Evolutionary conservation across 2,329 filamentous ascomycete genomes (phyloP), one percentile per base, ranked within the genome.

Genomic region (Colletotrichum ledebouriae): DNA sequence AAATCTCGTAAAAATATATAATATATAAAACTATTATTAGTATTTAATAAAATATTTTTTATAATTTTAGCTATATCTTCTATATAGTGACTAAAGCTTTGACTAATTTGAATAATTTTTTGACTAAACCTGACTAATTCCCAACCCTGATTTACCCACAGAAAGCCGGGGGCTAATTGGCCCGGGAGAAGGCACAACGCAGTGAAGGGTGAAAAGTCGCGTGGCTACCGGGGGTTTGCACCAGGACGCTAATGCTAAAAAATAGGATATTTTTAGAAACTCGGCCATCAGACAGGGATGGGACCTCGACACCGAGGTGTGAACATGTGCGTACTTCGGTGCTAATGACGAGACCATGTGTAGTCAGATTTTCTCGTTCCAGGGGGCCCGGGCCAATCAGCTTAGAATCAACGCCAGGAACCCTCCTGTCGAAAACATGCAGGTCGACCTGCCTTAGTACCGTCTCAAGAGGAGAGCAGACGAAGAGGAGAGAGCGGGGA

Each of bases 211-310:
- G 12, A n/a, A 15, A 61, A 42, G 57, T 66, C 66, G 57, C 61
- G 66, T 67, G 67, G 63, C 58, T 58, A 59, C 63, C 49, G 66
- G 60, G 66, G 17, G 25, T 12, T 53, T 22, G 29, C 46, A 60
- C 46, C 29, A 29, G 37, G 37, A 39, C 37, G 59, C 59, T 44
- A 56, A 22, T 63, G 59, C 64, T 68, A 68, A 70, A 70, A 68
- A 68, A 64, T 68, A 70, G 59, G 53, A 37, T 68, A 60, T 70
- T 68, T 68, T 70, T 70, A 67, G 63, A 62, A 67, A 41, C 47
- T 13, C n/a, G 17, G 17, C 60, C 39, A 20, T 59, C 12, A 13
- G 20, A 34, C 33, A 44, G 50, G 64, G 39, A 53, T 64, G 60
- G 6, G 17, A 59, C 39, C 58, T 47, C 33, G 42, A 44, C 61